Evolutionary conservation across 306 rosid genomes (phyloP).

Genomic region (Rosa chinensis): DNA sequence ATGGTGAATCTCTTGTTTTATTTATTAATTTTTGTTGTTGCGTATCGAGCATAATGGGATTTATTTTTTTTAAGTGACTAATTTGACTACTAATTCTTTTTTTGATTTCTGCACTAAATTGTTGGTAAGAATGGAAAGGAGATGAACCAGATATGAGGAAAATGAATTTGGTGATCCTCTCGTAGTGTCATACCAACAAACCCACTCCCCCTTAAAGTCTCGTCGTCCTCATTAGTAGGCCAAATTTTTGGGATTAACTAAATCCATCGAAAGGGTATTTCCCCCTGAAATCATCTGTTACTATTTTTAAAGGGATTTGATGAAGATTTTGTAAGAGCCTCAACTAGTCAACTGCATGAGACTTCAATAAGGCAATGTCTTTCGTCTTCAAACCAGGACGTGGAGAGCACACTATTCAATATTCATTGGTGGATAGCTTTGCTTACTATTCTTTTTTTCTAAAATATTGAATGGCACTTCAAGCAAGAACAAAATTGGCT

Average conservation of each 20-base stretch:
- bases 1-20: fast-evolving
- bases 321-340: neutral
- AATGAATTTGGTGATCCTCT: conserved; percentile 57
- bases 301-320: conserved; percentile 3
- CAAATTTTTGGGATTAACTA: conserved; percentile 26
- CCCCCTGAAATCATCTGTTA: conserved; percentile 6
- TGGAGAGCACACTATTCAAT: conserved; percentile 40
- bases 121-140: conserved; percentile 42
- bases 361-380: neutral
- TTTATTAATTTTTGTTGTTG: too few relatives aligned
- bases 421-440: neutral
- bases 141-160: conserved; percentile 43
- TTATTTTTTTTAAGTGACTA: neutral
- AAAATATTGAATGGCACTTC: conserved; percentile 5
- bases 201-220: conserved; percentile 36
- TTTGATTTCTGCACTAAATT: neutral
- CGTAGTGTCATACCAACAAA: conserved; percentile 41
- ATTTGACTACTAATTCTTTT: neutral
- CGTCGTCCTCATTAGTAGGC: conserved; percentile 22
- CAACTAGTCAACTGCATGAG: neutral
- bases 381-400: conserved; percentile 19
- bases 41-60: neutral
- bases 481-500: neutral
- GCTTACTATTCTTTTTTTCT: neutral
- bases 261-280: conserved; percentile 43